phyloP scores from a whole-genome alignment of 805 yeast genomes.

The Candida alai region DNA sequence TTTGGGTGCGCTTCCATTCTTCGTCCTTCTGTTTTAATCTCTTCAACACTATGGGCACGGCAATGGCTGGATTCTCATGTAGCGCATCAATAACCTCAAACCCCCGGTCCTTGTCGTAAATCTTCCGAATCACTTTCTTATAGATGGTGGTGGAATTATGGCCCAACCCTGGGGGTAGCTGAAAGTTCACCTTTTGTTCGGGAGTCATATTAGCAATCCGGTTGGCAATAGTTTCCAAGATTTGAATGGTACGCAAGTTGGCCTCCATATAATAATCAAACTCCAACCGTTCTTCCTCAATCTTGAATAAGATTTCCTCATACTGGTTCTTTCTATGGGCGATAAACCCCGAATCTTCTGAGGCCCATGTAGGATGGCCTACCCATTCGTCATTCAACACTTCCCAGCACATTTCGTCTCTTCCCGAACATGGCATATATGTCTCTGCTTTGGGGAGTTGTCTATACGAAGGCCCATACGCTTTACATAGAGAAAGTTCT shows the following conservation, averaged over 20 bases:
- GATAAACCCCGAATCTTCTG: conserved; percentile 97
- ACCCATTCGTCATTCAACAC: conserved; percentile 99
- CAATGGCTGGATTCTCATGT: conserved; percentile 91
- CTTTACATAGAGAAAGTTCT: conserved; percentile 85
- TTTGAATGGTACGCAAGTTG: conserved; percentile 90
- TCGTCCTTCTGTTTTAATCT: conserved; percentile 96
- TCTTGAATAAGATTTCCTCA: conserved; percentile 90
- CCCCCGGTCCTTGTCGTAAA: conserved; percentile 92
- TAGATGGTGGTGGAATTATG: conserved; percentile 88
- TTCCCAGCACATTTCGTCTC: conserved; percentile 99
- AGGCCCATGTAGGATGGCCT: conserved; percentile 99
- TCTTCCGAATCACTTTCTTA: conserved; percentile 86
- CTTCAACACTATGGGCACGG: conserved; percentile 89
- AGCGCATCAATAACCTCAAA: conserved; percentile 94
- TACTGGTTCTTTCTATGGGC: conserved; percentile 99
- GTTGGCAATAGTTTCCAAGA: conserved; percentile 90
- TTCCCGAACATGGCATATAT: conserved; percentile 94
- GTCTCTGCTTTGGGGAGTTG: conserved; percentile 91
- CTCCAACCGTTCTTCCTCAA: conserved; percentile 97
- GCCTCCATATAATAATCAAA: conserved; percentile 96
- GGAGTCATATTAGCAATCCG: conserved; percentile 89
- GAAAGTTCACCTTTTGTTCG: conserved; percentile 83
- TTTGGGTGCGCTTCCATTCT: conserved; percentile 96
- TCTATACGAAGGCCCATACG: conserved; percentile 94
- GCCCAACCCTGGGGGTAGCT: conserved; percentile 89